Evolutionary conservation across 768 basidiomycete species (phyloP).

Genomic region (Tricholomella constricta): DNA sequence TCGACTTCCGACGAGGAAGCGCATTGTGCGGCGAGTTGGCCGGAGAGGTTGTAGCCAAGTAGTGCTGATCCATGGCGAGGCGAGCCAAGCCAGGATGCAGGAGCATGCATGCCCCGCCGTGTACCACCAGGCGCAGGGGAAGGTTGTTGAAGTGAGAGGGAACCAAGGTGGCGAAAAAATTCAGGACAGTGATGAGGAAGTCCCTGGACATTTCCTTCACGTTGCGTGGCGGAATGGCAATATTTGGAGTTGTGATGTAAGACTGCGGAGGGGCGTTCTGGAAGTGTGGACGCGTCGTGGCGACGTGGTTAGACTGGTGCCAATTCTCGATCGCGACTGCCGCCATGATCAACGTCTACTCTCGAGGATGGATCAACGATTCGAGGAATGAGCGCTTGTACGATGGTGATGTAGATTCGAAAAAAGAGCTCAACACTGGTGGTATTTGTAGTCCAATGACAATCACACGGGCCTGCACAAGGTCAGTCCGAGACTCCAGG

Average conservation of each 20-base stretch:
- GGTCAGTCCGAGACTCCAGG: neutral
- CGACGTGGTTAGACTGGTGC: neutral
- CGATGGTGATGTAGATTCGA: neutral
- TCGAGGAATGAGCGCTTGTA: neutral
- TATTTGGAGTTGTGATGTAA: neutral
- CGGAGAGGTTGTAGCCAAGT: slow-evolving; percentile 15
- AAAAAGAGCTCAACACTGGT: neutral
- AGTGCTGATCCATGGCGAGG: slow-evolving; percentile 31
- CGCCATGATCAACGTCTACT: neutral
- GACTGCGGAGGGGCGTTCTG: slow-evolving; percentile 5
- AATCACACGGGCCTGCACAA: neutral
- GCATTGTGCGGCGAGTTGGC: slow-evolving; percentile 23
- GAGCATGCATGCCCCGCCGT: slow-evolving; percentile 77
- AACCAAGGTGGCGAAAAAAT: slow-evolving; percentile 51
- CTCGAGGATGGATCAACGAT: neutral
- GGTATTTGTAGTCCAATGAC: neutral
- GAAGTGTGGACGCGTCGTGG: neutral
- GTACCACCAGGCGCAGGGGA: slow-evolving; percentile 62
- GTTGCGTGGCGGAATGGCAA: slow-evolving; percentile 33
- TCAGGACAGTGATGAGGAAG: slow-evolving; percentile 48
- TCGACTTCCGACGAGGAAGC: slow-evolving; percentile 49
- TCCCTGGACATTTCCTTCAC: slow-evolving; percentile 41
- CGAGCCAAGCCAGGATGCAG: slow-evolving; percentile 49
- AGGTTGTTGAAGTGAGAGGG: slow-evolving; percentile 43
- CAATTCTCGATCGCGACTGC: neutral